These are phyloP conservation scores for Beta corolliflora DNA, from an alignment of 179 eudicot genomes.

Conservation along the genomic window DNA sequence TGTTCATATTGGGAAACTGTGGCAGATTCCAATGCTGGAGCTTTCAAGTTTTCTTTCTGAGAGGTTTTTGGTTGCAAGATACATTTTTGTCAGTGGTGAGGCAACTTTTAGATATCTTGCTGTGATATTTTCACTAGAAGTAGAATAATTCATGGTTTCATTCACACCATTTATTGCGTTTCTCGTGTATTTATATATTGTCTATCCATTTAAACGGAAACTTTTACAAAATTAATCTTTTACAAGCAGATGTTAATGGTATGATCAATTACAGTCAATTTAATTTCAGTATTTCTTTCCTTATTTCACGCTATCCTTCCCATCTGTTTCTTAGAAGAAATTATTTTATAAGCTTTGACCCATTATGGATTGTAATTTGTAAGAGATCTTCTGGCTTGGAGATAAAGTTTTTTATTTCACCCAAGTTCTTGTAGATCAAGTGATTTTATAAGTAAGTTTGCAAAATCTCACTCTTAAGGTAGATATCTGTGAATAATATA, in stretches of 20 bases:
- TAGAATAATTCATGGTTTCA: neutral
- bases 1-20: conserved; percentile 81
- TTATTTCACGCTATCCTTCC: neutral
- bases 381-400: no score
- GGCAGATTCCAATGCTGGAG: conserved; percentile 71
- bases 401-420: no score
- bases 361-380: no score
- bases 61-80: neutral
- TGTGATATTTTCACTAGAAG: neutral
- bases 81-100: neutral
- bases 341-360: neutral
- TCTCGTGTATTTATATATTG: neutral
- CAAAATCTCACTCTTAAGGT: no score
- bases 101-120: neutral
- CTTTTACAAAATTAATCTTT: neutral
- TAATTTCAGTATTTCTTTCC: neutral
- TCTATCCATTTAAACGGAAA: neutral
- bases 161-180: neutral
- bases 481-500: no score
- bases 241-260: neutral
- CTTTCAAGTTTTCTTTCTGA: conserved; percentile 80
- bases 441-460: no score
- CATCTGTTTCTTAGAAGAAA: neutral
- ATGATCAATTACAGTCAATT: neutral
- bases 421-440: no score